Percentiles rank a stretch among this genome's conserved stretches.
Conservation (phyloP, 192 early-diverging fungal species). For the Backusella mclennaniae region DNA sequence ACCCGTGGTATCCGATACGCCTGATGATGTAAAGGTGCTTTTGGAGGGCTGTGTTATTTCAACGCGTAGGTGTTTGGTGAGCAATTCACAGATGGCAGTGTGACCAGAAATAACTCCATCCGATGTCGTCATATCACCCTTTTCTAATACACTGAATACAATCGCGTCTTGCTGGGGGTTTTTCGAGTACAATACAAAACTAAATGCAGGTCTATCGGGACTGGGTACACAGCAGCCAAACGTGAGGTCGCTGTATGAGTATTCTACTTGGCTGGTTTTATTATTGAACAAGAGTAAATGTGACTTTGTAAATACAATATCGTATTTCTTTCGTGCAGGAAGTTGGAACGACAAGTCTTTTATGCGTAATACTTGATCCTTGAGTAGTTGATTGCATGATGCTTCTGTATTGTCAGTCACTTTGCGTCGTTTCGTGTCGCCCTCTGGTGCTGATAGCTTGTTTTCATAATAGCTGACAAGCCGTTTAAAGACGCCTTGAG, state of each 20-base stretch:
- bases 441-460: background rate
- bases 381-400: background rate
- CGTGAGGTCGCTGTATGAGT: background rate
- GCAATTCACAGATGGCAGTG: background rate
- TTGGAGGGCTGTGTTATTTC: background rate
- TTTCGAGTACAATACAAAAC: background rate
- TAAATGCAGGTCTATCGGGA: slow-evolving; percentile 3
- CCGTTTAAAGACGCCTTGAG: background rate
- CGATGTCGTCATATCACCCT: background rate
- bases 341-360: slow-evolving; percentile 11
- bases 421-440: background rate
- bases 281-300: background rate
- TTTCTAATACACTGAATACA: background rate
- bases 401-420: background rate
- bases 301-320: background rate
- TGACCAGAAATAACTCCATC: background rate
- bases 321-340: slow-evolving; percentile 5
- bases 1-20: background rate
- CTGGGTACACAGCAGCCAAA: slow-evolving; percentile 8
- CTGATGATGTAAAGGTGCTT: background rate
- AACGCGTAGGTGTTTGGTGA: background rate
- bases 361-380: background rate
- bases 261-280: background rate
- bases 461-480: background rate
- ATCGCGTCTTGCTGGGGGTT: background rate